Conservation (phyloP, 148 eudicot genomes). For the Heliamphora exappendiculata region DNA sequence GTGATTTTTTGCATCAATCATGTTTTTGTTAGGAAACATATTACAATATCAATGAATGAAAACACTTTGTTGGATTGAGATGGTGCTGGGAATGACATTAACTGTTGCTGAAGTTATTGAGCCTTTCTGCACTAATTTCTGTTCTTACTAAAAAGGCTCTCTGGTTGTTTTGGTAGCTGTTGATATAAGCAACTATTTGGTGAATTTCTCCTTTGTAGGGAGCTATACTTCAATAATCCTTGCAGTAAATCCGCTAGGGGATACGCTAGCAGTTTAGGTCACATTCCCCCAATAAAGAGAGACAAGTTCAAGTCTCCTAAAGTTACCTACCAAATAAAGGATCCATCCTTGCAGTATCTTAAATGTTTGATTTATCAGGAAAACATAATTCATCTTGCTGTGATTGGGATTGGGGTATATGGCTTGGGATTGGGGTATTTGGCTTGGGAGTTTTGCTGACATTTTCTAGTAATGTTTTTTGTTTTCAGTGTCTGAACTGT, state of each 20-base stretch:
- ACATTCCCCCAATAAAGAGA: neutral
- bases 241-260: neutral
- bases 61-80: neutral
- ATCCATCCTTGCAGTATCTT: neutral
- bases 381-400: conserved; percentile 4
- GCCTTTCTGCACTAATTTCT: neutral
- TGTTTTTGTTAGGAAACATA: neutral
- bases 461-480: neutral
- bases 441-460: neutral
- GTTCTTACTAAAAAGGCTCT: neutral
- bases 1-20: neutral
- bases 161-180: neutral
- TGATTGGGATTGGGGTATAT: neutral
- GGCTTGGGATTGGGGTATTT: neutral
- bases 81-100: neutral
- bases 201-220: neutral
- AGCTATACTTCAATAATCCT: neutral
- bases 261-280: neutral
- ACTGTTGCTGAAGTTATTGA: neutral
- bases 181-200: neutral
- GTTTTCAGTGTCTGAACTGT: neutral
- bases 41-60: neutral
- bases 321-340: neutral
- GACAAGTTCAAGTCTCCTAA: neutral
- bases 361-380: neutral